phyloP scores from a whole-genome alignment of 2,329 filamentous ascomycete species.

The Penicillium verrucosum region DNA sequence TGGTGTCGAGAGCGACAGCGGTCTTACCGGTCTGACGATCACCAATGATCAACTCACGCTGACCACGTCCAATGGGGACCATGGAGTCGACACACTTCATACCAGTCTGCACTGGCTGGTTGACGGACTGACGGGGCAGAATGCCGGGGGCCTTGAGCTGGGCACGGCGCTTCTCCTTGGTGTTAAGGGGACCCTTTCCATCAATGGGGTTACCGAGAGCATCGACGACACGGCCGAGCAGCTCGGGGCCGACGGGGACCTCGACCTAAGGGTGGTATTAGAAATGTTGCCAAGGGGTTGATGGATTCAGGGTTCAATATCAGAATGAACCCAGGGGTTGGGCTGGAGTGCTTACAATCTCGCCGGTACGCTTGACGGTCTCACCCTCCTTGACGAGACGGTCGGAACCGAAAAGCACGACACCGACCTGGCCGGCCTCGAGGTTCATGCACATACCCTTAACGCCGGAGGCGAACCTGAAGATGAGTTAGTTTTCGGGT shows the following conservation, averaged over 20 bases:
- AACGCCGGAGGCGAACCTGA: conserved; percentile 96
- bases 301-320: conserved; percentile 2
- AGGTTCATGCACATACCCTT: conserved; percentile 99
- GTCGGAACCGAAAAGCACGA: conserved; percentile 99
- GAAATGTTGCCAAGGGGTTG: conserved; percentile 4
- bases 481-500: conserved; percentile 26
- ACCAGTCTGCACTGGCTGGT: conserved; percentile 98
- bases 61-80: conserved; percentile 99
- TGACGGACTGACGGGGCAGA: conserved; percentile 93
- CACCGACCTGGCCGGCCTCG: conserved; percentile 99
- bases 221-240: conserved; percentile 97
- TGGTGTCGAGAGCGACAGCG: conserved; percentile 94
- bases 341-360: conserved; percentile 72
- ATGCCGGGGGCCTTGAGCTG: conserved; percentile 99
- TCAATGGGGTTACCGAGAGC: conserved; percentile 99
- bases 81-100: conserved; percentile 99
- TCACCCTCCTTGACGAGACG: conserved; percentile 99
- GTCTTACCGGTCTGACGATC: conserved; percentile 99
- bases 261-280: conserved; percentile 65
- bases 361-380: conserved; percentile 98
- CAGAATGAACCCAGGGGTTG: conserved; percentile 1
- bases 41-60: conserved; percentile 99
- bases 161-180: conserved; percentile 88
- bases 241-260: conserved; percentile 84
- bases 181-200: conserved; percentile 95